These are phyloP conservation scores for Podochytrium sp. DNA, from an alignment of 192 early-diverging fungal genomes.

Conservation along the genomic window DNA sequence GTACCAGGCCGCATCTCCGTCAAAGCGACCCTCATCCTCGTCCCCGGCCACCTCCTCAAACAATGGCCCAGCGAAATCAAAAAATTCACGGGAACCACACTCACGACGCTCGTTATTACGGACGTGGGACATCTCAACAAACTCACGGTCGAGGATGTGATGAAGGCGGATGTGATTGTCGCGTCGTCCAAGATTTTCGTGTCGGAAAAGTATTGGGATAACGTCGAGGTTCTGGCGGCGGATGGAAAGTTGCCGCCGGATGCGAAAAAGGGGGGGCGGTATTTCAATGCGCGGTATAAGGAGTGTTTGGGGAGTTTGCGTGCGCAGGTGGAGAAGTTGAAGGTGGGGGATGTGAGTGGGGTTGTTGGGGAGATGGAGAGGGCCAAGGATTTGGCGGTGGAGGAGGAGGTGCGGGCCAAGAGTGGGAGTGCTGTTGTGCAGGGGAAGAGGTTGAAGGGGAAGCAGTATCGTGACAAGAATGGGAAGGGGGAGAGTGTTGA, in stretches of 20 bases:
- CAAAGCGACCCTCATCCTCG: conserved; percentile 49
- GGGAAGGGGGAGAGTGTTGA: neutral
- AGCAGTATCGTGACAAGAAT: conserved; percentile 11
- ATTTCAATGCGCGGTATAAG: conserved; percentile 40
- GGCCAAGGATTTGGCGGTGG: conserved; percentile 23
- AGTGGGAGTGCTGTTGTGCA: conserved; percentile 7
- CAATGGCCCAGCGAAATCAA: conserved; percentile 53
- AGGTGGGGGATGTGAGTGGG: conserved; percentile 5
- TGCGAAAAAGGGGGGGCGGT: conserved; percentile 39
- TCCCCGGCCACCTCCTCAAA: conserved; percentile 45
- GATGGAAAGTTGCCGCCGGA: conserved; percentile 32
- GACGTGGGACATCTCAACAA: conserved; percentile 43
- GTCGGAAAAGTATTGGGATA: conserved; percentile 39
- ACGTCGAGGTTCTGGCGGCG: conserved; percentile 38
- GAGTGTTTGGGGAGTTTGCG: conserved; percentile 30
- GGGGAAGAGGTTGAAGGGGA: conserved; percentile 32
- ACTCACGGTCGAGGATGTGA: conserved; percentile 38
- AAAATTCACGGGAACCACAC: conserved; percentile 42
- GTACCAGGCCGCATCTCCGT: conserved; percentile 35
- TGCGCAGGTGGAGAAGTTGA: conserved; percentile 30
- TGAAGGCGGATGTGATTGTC: conserved; percentile 48
- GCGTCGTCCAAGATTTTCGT: conserved; percentile 37
- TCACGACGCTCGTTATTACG: conserved; percentile 34
- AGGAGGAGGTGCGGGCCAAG: neutral
- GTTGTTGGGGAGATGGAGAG: conserved; percentile 5